phyloP scores from a whole-genome alignment of 1,284 basidiomycete species.

The Anthracocystis panici-leucophaei region DNA sequence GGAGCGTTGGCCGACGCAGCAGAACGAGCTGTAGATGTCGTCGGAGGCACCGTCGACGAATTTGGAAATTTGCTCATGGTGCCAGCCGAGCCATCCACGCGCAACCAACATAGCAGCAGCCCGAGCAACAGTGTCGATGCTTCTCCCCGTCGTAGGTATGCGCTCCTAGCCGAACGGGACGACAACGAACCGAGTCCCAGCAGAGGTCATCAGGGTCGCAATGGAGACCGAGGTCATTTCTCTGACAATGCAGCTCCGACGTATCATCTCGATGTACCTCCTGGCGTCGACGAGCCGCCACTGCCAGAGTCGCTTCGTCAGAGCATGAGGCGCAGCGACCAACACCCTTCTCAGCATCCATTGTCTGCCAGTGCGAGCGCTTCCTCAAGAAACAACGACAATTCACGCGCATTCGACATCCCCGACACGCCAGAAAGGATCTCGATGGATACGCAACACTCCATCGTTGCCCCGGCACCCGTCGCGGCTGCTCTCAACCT shows the following conservation, averaged over 20 bases:
- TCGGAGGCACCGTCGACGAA: constrained; percentile 51
- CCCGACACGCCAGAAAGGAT: constrained; percentile 27
- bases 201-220: neutral
- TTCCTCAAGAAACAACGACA: neutral
- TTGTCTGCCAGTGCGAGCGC: neutral
- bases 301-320: constrained; percentile 44
- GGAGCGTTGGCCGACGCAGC: constrained; percentile 48
- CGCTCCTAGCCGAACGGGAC: constrained; percentile 26
- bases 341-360: neutral
- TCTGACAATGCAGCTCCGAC: constrained; percentile 8
- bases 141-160: constrained; percentile 37
- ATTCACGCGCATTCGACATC: constrained; percentile 25
- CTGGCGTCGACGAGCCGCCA: constrained; percentile 25
- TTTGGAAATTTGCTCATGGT: constrained; percentile 47
- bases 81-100: constrained; percentile 27
- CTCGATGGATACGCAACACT: constrained; percentile 19
- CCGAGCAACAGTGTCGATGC: constrained; percentile 9
- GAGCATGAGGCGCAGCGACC: constrained; percentile 12
- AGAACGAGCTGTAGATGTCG: constrained; percentile 48
- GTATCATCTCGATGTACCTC: constrained; percentile 43
- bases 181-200: neutral
- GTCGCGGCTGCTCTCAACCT: constrained; percentile 39
- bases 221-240: neutral
- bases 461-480: constrained; percentile 35
- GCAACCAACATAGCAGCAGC: constrained; percentile 4